A percentile compares a stretch with the other conserved stretches of the same genome.
These are phyloP conservation scores for Croton setiger DNA, from an alignment of 441 rosid species.

Conservation along the genomic window DNA sequence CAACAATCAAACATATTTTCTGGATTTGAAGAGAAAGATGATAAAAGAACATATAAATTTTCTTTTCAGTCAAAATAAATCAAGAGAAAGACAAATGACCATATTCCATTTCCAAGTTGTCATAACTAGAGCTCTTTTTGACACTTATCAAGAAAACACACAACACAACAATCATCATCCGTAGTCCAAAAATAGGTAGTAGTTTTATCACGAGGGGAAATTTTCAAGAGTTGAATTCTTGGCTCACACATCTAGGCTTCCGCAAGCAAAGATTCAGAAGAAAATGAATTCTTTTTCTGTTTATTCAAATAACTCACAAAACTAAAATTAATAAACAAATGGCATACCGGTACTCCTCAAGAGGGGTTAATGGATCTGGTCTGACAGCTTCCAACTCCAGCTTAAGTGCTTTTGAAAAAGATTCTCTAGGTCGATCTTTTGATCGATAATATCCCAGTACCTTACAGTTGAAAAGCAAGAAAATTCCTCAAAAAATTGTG, in stretches of 20 bases:
- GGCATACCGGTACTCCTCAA: constrained; percentile 89
- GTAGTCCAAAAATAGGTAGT: neutral
- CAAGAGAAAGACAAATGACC: neutral
- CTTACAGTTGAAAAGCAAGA: constrained; percentile 40
- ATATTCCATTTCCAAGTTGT: neutral
- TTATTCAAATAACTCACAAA: neutral
- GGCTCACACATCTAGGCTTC: neutral
- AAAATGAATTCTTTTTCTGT: neutral
- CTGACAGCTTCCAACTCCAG: constrained; percentile 85
- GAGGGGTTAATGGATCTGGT: constrained; percentile 86
- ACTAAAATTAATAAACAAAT: constrained; percentile 15
- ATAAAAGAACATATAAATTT: too few species aligned
- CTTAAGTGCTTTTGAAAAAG: constrained; percentile 80
- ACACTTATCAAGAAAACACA: neutral
- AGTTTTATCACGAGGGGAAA: neutral
- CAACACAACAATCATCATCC: neutral
- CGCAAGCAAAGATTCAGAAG: neutral
- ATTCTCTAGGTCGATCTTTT: constrained; percentile 88
- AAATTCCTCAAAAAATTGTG: constrained; percentile 20
- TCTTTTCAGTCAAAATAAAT: neutral
- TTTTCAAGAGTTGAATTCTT: neutral
- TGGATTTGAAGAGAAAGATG: neutral
- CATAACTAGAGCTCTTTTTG: neutral
- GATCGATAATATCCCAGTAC: constrained; percentile 77
- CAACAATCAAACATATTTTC: neutral